Conservation (phyloP, 2,329 filamentous ascomycete species). For the Phialemonium atrogriseum region DNA sequence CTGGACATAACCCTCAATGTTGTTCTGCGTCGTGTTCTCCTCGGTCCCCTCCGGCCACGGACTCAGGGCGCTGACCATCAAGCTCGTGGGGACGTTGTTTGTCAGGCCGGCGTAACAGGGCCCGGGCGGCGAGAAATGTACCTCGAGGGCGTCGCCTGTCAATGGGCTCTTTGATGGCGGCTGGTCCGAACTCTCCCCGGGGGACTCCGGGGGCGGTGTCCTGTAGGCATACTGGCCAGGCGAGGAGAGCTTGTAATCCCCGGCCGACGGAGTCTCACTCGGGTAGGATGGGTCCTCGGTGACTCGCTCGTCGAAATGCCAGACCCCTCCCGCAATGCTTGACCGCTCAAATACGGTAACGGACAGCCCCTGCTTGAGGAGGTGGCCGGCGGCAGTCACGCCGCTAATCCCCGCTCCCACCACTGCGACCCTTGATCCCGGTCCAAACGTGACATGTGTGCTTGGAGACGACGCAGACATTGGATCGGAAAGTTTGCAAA, state of each 20-base stretch:
- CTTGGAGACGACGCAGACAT: neutral
- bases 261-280: constrained; percentile 17
- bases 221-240: constrained; percentile 10
- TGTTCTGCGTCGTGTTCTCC: constrained; percentile 48
- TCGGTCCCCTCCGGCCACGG: constrained; percentile 51
- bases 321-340: constrained; percentile 25
- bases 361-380: constrained; percentile 23
- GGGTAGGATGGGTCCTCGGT: constrained; percentile 24
- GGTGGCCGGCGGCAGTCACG: constrained; percentile 27
- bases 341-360: constrained; percentile 31
- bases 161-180: neutral
- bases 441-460: constrained; percentile 5
- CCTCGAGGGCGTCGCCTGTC: constrained; percentile 33
- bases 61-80: constrained; percentile 33
- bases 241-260: constrained; percentile 16
- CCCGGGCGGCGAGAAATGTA: constrained; percentile 18
- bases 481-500: no score
- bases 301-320: constrained; percentile 25
- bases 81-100: constrained; percentile 64
- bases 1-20: constrained; percentile 53
- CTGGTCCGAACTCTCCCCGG: neutral
- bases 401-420: constrained; percentile 32
- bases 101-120: constrained; percentile 53
- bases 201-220: constrained; percentile 11
- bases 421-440: constrained; percentile 21